Evolutionary conservation across 352 stramenopile species (phyloP), one percentile per base, ranked within the genome.

Genomic region (Globisporangium recalcitrans): DNA sequence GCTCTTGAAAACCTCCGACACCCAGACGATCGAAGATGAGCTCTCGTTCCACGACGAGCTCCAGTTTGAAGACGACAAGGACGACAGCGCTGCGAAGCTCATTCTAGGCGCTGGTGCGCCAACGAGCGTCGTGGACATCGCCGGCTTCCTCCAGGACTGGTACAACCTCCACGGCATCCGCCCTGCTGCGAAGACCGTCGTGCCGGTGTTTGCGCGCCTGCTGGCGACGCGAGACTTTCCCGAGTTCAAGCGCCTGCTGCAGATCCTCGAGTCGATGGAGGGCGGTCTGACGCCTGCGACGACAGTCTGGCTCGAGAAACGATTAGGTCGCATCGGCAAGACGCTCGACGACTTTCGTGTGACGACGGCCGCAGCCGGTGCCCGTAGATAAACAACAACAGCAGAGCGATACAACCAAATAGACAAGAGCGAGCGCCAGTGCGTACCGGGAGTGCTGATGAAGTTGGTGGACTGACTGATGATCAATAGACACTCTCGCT

Each of bases 91-190:
- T 51, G 56, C 48, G 61, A 51, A 38, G 48, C 52, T 71, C 53
- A 47, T 76, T 32, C 38, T 80, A 3, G 74, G 78, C 22, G 74
- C 62, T 11, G 71, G 74, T 26, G 79, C 71, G 6, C 80, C 78
- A 19, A 55, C 71, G n/a, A 73, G 64, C 27, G 53, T 90, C 16
- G 71, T 80, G 31, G 83, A 95, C 54, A 64, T 95, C 51, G 64
- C 78, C 29, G 73, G 67, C 19, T 95, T 95, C 63, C 64, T 95
- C n/a, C 82, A 93, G 62, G 83, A 93, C 67, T 93, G 83, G 85
- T 85, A 93, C 75, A 95, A 93, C 62, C 63, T 91, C 40, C 85
- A 89, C 56, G 68, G 80, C 53, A 77, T 93, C 48, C 72, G 77
- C 29, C 83, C 85, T 0, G 61, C 76, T 8, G 78, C 75, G 24